A percentile compares a stretch with the other conserved stretches of the same genome.
Conservation (phyloP, 2,329 filamentous ascomycete genomes). For the Claviceps sorghi region DNA sequence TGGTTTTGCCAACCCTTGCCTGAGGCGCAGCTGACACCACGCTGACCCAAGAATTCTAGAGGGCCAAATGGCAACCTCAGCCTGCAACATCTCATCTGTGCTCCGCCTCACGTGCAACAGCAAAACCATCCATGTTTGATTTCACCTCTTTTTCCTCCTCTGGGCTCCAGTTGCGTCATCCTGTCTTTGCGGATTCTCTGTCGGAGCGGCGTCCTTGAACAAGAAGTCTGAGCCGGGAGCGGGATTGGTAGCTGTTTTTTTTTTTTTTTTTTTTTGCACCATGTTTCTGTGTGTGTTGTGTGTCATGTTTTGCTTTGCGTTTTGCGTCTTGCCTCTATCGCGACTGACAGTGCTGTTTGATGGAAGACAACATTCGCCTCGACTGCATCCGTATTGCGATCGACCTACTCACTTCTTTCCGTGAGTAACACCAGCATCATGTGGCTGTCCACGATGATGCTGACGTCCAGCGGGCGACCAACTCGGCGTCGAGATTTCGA, state of each 20-base stretch:
- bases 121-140: not conserved
- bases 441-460: slow-evolving; percentile 2
- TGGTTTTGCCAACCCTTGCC: not conserved
- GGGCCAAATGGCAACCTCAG: not conserved
- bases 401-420: not conserved
- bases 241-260: not conserved
- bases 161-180: not conserved
- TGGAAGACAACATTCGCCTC: not conserved
- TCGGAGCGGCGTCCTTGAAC: not conserved
- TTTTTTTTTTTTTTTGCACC: not conserved
- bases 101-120: too few relatives aligned
- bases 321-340: not conserved
- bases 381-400: not conserved
- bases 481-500: slow-evolving; percentile 1
- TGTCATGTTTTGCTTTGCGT: not conserved
- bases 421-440: not conserved
- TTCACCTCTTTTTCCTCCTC: too few relatives aligned
- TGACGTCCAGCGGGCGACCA: slow-evolving; percentile 1
- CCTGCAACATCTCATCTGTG: not conserved
- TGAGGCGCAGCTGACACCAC: not conserved
- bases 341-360: not conserved
- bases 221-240: slow-evolving; percentile 1
- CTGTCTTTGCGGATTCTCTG: not conserved
- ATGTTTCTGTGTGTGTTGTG: too few relatives aligned
- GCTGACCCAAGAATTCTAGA: not conserved